phyloP scores from a whole-genome alignment of 768 basidiomycete genomes.

The Clitopilus passeckerianus region DNA sequence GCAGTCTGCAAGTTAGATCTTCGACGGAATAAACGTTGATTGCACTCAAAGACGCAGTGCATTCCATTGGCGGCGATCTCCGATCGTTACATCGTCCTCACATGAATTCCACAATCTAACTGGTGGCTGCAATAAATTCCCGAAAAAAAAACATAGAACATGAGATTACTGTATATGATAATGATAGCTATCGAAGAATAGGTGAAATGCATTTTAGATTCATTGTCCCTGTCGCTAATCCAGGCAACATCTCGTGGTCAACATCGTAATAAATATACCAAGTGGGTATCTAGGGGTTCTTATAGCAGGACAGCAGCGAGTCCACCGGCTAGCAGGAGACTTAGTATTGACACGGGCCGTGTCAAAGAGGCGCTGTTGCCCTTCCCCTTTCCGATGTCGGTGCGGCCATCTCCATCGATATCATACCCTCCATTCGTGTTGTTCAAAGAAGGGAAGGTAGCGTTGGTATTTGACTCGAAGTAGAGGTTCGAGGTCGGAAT shows the following conservation, averaged over 20 bases:
- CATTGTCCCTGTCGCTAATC: constrained; percentile 8
- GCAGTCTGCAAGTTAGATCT: not conserved
- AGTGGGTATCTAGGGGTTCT: not conserved
- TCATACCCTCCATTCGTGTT: constrained; percentile 29
- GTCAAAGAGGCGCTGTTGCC: constrained; percentile 5
- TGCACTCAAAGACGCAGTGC: not conserved
- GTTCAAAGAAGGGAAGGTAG: constrained; percentile 53
- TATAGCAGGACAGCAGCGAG: constrained; percentile 8
- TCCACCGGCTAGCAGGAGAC: constrained; percentile 6
- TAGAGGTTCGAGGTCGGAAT: constrained; percentile 68
- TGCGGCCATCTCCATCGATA: constrained; percentile 32
- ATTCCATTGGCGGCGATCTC: constrained; percentile 13
- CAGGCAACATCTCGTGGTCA: constrained; percentile 8
- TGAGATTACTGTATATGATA: not conserved
- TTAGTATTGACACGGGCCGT: constrained; percentile 7
- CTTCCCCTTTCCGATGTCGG: constrained; percentile 13
- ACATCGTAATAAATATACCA: constrained; percentile 6
- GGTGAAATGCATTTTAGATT: not conserved
- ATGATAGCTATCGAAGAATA: not conserved
- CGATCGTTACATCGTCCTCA: not conserved
- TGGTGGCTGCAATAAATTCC: not conserved
- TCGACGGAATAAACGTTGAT: not conserved
- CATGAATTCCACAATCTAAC: not conserved
- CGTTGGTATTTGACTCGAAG: constrained; percentile 76
- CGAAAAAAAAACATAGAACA: not conserved